These are phyloP conservation scores for Melaleuca quinquenervia DNA, from an alignment of 345 rosid species.

Conservation along the genomic window DNA sequence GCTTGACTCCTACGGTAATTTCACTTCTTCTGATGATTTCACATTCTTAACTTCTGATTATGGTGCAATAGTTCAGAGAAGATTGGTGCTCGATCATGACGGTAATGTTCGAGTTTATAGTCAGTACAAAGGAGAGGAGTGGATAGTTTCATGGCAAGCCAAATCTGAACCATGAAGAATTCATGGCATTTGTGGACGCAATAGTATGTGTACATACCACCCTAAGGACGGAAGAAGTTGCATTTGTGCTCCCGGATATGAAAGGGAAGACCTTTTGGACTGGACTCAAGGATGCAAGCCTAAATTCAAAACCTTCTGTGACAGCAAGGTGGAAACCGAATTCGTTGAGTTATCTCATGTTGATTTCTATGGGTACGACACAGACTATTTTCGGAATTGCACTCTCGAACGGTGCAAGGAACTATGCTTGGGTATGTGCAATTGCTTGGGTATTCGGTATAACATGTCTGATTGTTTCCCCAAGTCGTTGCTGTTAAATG, in stretches of 20 bases:
- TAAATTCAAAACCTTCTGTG: not conserved
- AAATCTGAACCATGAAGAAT: constrained; percentile 3
- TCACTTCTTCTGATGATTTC: constrained; percentile 1
- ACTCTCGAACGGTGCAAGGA: not conserved
- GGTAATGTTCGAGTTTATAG: constrained; percentile 4
- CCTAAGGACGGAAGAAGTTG: constrained; percentile 6
- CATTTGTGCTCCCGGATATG: constrained; percentile 4
- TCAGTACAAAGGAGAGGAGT: not conserved
- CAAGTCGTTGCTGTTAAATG: not conserved
- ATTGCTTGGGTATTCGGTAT: not conserved
- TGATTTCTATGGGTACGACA: not conserved
- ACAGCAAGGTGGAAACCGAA: not conserved
- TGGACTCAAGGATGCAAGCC: constrained; percentile 10
- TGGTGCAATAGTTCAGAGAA: not conserved
- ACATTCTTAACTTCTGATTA: not conserved
- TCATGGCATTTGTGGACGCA: constrained; percentile 22
- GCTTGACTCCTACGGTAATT: not conserved
- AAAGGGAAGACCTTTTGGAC: not conserved
- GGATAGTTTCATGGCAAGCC: constrained; percentile 4
- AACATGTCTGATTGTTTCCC: not conserved
- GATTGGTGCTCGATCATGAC: not conserved
- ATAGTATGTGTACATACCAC: constrained; percentile 9
- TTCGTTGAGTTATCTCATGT: not conserved
- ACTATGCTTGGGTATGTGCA: not conserved
- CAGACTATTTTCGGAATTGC: not conserved